A percentile compares a stretch with the other conserved stretches of the same genome.
phyloP scores from a whole-genome alignment of 1,284 basidiomycete genomes.

The Tilletiopsis washingtonensis region DNA sequence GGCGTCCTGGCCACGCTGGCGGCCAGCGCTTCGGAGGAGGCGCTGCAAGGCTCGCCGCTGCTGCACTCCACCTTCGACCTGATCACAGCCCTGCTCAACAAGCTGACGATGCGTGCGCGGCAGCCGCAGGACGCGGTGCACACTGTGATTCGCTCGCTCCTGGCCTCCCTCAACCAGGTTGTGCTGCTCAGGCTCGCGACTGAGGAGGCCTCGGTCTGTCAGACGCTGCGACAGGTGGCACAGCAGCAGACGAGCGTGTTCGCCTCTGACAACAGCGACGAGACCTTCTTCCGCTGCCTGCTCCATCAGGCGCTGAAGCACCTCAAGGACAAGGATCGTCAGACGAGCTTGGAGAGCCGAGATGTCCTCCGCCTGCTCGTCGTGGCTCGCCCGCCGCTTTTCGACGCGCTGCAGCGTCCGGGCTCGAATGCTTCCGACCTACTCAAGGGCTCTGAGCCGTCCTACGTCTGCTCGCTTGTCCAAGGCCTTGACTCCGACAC shows the following conservation, averaged over 20 bases:
- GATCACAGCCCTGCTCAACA: slow-evolving; percentile 9
- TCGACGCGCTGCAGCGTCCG: no score
- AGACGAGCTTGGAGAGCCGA: no score
- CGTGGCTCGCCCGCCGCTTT: no score
- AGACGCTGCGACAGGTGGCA: slow-evolving; percentile 13
- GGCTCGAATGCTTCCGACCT: no score
- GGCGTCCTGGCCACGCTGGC: slow-evolving; percentile 14
- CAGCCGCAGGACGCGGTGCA: no score
- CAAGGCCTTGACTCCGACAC: not conserved
- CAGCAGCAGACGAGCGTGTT: slow-evolving; percentile 19
- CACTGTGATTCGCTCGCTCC: slow-evolving; percentile 9
- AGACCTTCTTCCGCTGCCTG: slow-evolving; percentile 26
- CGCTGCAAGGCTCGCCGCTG: slow-evolving; percentile 11
- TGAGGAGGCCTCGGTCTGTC: not conserved
- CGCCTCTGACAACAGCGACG: slow-evolving; percentile 15
- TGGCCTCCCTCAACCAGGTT: slow-evolving; percentile 27
- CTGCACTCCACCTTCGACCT: slow-evolving; percentile 12
- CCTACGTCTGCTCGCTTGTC: no score
- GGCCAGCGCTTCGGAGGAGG: slow-evolving; percentile 22
- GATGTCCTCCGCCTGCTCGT: no score
- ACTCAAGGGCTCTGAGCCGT: no score
- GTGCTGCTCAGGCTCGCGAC: slow-evolving; percentile 16
- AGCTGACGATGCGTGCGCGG: not conserved
- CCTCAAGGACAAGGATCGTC: no score
- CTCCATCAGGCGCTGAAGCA: slow-evolving; percentile 15